These are phyloP conservation scores for Phytopythium sindhum DNA, from an alignment of 352 stramenopile species.

Conservation along the genomic window DNA sequence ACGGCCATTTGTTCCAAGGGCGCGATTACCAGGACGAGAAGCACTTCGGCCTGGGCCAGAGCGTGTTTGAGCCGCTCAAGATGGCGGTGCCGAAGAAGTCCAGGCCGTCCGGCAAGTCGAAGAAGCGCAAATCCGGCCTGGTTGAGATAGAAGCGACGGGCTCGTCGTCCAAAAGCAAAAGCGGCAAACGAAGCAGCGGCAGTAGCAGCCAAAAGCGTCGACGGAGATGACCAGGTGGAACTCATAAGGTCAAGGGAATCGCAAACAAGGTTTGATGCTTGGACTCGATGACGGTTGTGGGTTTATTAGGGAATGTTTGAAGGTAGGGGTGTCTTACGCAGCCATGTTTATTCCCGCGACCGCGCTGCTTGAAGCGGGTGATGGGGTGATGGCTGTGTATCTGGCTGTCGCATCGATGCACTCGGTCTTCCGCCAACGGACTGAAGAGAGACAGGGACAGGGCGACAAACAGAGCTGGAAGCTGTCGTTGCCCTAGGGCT, in stretches of 20 bases:
- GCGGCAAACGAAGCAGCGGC: slow-evolving; percentile 25
- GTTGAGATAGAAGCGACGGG: not conserved
- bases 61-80: slow-evolving; percentile 68
- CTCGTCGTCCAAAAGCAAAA: slow-evolving; percentile 10
- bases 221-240: slow-evolving; percentile 17
- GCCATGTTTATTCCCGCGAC: not conserved
- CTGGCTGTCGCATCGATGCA: not conserved
- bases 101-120: slow-evolving; percentile 26
- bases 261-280: not conserved
- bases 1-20: slow-evolving; percentile 35
- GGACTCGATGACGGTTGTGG: not conserved
- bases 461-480: not conserved
- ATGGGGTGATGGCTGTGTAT: not conserved
- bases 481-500: not conserved
- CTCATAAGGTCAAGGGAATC: too few relatives aligned
- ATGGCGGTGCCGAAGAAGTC: slow-evolving; percentile 33
- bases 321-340: too few relatives aligned
- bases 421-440: not conserved
- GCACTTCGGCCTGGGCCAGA: slow-evolving; percentile 68
- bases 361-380: not conserved
- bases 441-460: not conserved
- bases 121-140: slow-evolving; percentile 20
- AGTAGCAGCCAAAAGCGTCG: slow-evolving; percentile 47
- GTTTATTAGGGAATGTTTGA: too few relatives aligned
- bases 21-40: slow-evolving; percentile 60